Evolutionary conservation across 768 basidiomycete genomes (phyloP).

Genomic region (Psilocybe subaeruginosa): DNA sequence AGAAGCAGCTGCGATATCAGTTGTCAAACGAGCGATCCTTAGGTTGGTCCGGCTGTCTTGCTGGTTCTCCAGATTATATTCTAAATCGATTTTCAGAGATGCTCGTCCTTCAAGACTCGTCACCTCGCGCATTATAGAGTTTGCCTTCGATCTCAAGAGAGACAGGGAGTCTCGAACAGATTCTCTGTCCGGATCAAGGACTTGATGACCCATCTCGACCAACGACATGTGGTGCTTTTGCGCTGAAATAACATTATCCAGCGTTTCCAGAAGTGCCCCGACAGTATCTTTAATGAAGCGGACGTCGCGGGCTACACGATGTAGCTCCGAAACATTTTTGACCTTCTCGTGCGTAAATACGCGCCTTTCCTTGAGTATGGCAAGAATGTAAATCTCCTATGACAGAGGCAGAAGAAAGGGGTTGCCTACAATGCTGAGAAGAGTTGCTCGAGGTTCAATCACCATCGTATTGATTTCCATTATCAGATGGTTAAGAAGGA

Average conservation of each 20-base stretch:
- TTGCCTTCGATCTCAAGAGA: conserved; percentile 7
- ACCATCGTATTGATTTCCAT: neutral
- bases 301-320: conserved; percentile 3
- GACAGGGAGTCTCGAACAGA: conserved; percentile 5
- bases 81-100: conserved; percentile 1
- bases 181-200: neutral
- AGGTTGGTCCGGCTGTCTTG: conserved; percentile 11
- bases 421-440: neutral
- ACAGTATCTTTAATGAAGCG: neutral
- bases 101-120: conserved; percentile 3
- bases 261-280: neutral
- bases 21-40: conserved; percentile 11
- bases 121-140: neutral
- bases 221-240: neutral
- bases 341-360: neutral
- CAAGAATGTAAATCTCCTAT: neutral
- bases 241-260: neutral
- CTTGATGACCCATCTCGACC: neutral
- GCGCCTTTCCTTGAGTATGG: neutral
- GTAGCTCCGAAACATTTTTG: neutral
- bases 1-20: conserved; percentile 5
- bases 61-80: conserved; percentile 11
- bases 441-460: neutral
- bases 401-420: neutral
- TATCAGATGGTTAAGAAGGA: conserved; percentile 7